Evolutionary conservation across 2,329 filamentous ascomycete species (phyloP).

Genomic region (Elsinoe australis): DNA sequence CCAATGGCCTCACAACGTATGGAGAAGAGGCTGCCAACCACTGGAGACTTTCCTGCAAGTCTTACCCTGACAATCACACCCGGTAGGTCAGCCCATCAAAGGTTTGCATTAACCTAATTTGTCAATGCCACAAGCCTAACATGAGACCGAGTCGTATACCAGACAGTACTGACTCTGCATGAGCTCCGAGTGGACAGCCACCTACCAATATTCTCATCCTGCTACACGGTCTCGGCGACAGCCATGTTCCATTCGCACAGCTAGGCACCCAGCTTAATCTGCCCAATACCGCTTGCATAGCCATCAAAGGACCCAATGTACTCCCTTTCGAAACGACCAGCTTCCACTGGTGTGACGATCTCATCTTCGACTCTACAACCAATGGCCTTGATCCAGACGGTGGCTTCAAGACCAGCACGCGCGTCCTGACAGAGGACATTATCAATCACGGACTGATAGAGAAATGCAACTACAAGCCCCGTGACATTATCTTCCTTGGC

Average conservation of each 20-base stretch:
- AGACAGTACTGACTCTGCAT: conserved; percentile 3
- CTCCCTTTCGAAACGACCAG: conserved; percentile 62
- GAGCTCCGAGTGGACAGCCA: conserved; percentile 44
- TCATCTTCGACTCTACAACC: conserved; percentile 46
- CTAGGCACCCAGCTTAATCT: conserved; percentile 64
- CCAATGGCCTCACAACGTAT: neutral
- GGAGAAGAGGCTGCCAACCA: conserved; percentile 34
- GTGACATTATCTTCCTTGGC: conserved; percentile 49
- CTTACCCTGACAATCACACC: conserved; percentile 38
- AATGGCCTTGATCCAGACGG: conserved; percentile 49
- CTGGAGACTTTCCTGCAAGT: conserved; percentile 36
- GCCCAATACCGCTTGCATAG: conserved; percentile 68
- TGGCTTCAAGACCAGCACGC: conserved; percentile 41
- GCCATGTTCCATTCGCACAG: conserved; percentile 56
- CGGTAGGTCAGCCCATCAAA: conserved; percentile 33
- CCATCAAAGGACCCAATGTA: conserved; percentile 61
- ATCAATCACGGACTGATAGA: conserved; percentile 39
- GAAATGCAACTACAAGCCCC: conserved; percentile 43
- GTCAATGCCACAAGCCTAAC: conserved; percentile 14
- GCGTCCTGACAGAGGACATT: conserved; percentile 38
- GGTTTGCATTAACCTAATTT: conserved; percentile 8
- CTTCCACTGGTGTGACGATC: conserved; percentile 56
- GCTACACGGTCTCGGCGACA: conserved; percentile 79
- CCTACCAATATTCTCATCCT: conserved; percentile 71
- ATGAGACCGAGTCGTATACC: too few species aligned